Percentiles rank a stretch among this genome's conserved stretches.
These are phyloP conservation scores for Protostelium mycophagum DNA, from an alignment of 78 protist genomes.

Conservation along the genomic window DNA sequence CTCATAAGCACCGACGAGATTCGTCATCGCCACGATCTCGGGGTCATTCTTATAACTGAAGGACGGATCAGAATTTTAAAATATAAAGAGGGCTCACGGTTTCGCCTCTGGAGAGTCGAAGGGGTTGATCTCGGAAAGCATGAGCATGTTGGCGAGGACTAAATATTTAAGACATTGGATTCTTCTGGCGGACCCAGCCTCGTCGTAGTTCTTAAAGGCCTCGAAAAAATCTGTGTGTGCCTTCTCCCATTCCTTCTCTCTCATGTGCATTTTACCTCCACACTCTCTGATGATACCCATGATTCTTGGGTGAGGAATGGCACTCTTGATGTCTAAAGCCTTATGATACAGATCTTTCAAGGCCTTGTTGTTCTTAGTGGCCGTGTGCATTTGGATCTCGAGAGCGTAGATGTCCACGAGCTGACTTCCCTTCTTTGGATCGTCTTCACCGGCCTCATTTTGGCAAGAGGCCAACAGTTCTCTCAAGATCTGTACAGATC, in stretches of 20 bases:
- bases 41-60: constrained; percentile 85
- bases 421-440: constrained; percentile 80
- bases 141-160: constrained; percentile 91
- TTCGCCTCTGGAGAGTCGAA: constrained; percentile 91
- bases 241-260: constrained; percentile 76
- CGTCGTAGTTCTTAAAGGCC: constrained; percentile 97
- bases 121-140: constrained; percentile 82
- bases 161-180: constrained; percentile 89
- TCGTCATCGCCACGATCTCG: constrained; percentile 91
- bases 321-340: constrained; percentile 68
- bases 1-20: constrained; percentile 72
- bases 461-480: constrained; percentile 56
- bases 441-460: constrained; percentile 52
- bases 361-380: constrained; percentile 71
- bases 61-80: not conserved
- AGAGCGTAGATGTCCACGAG: constrained; percentile 91
- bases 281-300: constrained; percentile 95
- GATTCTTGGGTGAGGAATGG: constrained; percentile 94
- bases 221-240: constrained; percentile 94
- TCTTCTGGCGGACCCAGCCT: constrained; percentile 77
- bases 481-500: constrained; percentile 11
- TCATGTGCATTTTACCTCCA: constrained; percentile 95
- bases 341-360: constrained; percentile 69
- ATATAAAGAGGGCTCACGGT: constrained; percentile 44
- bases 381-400: constrained; percentile 94